phyloP scores from a whole-genome alignment of 2,329 filamentous ascomycete species.

The Fusarium annulatum region DNA sequence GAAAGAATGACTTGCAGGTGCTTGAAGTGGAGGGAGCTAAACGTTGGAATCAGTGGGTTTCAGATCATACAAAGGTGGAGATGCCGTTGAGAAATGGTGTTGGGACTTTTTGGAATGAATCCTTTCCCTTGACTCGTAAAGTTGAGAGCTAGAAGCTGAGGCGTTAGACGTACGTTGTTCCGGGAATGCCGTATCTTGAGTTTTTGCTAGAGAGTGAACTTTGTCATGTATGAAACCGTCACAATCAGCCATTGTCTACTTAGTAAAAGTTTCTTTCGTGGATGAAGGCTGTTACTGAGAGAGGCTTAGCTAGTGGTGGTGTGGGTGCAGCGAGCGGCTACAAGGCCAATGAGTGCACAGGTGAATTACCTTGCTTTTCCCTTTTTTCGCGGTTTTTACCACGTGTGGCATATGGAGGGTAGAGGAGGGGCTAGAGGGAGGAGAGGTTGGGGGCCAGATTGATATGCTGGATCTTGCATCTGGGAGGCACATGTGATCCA shows the following conservation, averaged over 20 bases:
- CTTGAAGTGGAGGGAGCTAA: neutral
- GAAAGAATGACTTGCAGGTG: slow-evolving; percentile 27
- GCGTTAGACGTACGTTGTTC: neutral
- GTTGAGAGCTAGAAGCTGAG: neutral
- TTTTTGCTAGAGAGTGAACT: neutral
- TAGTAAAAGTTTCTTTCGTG: neutral
- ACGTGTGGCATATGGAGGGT: slow-evolving; percentile 27
- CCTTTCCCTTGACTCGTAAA: neutral
- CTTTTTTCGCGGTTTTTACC: slow-evolving; percentile 10
- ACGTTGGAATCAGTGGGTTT: slow-evolving; percentile 32
- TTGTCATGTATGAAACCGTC: neutral
- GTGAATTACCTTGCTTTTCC: slow-evolving; percentile 1
- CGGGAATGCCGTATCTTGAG: neutral
- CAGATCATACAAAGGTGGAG: slow-evolving; percentile 1
- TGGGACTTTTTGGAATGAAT: neutral
- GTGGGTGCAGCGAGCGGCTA: slow-evolving; percentile 41
- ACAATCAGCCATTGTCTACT: neutral
- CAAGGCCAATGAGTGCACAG: slow-evolving; percentile 33
- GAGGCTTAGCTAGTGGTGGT: slow-evolving; percentile 23
- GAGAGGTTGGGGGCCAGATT: slow-evolving; percentile 34
- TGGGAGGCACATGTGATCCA: slow-evolving; percentile 11
- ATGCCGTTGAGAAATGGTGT: neutral
- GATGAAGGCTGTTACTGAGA: neutral
- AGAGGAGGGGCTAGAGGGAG: slow-evolving; percentile 17
- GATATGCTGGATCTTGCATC: slow-evolving; percentile 33